phyloP scores from a whole-genome alignment of 2,329 filamentous ascomycete genomes.

The Sarocladiaceae sp. region DNA sequence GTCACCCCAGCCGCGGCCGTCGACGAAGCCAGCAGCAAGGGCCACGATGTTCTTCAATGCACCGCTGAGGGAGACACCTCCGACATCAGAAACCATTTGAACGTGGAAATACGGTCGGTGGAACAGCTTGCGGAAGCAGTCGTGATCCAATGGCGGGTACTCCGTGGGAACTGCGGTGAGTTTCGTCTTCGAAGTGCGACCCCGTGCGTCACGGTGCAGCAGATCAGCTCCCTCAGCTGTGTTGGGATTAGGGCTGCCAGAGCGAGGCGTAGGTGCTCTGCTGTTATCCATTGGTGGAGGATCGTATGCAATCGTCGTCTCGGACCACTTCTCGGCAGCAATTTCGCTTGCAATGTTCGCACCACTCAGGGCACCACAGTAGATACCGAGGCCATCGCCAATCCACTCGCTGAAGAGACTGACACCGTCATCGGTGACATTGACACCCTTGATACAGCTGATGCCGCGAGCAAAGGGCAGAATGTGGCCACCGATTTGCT shows the following conservation, averaged over 20 bases:
- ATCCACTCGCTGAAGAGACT: slow-evolving; percentile 94
- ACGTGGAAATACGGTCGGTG: slow-evolving; percentile 98
- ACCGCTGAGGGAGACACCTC: slow-evolving; percentile 89
- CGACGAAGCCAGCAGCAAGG: slow-evolving; percentile 89
- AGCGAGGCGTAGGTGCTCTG: slow-evolving; percentile 57
- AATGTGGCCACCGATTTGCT: slow-evolving; percentile 81
- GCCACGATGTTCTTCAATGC: slow-evolving; percentile 97
- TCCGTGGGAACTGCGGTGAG: slow-evolving; percentile 74
- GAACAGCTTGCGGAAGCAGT: slow-evolving; percentile 80
- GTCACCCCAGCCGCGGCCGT: slow-evolving; percentile 94
- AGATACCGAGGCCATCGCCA: slow-evolving; percentile 85
- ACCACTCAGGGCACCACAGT: slow-evolving; percentile 91
- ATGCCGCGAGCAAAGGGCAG: slow-evolving; percentile 89
- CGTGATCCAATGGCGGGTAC: slow-evolving; percentile 83
- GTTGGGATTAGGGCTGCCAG: slow-evolving; percentile 44
- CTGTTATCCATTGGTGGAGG: slow-evolving; percentile 81
- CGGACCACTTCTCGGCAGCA: slow-evolving; percentile 91
- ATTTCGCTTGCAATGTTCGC: slow-evolving; percentile 97
- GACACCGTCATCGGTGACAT: slow-evolving; percentile 82
- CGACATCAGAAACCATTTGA: slow-evolving; percentile 89
- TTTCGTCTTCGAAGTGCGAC: slow-evolving; percentile 62
- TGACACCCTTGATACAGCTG: slow-evolving; percentile 97
- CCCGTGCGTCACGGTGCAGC: slow-evolving; percentile 66
- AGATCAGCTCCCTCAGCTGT: slow-evolving; percentile 48
- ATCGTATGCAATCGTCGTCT: slow-evolving; percentile 95